Conservation (phyloP, 345 rosid species). For the Corchorus capsularis region DNA sequence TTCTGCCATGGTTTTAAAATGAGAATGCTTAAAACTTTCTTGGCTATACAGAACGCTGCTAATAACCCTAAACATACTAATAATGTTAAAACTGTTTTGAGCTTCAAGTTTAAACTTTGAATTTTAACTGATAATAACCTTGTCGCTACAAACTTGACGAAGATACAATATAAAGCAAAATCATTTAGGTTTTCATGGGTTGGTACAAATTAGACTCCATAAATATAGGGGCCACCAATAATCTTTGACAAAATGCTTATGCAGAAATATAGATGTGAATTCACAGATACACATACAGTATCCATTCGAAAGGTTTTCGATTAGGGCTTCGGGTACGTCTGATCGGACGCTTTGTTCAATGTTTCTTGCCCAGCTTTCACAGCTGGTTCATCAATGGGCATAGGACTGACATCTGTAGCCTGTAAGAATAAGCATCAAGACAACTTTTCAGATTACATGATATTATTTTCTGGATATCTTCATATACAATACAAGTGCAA, state of each 20-base stretch:
- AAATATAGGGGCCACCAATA: background rate
- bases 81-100: background rate
- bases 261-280: background rate
- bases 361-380: slow-evolving; percentile 72
- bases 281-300: background rate
- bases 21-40: background rate
- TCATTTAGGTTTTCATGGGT: background rate
- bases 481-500: background rate
- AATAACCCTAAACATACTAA: background rate
- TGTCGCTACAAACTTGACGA: background rate
- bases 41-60: background rate
- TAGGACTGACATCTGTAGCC: slow-evolving; percentile 49
- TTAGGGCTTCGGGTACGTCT: slow-evolving; percentile 49
- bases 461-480: background rate
- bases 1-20: background rate
- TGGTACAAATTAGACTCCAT: background rate
- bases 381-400: slow-evolving; percentile 64
- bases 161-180: background rate
- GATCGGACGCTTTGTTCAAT: slow-evolving; percentile 53
- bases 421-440: slow-evolving; percentile 31
- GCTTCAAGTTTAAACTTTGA: background rate
- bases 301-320: background rate
- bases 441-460: background rate
- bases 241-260: background rate
- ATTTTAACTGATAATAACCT: background rate